Base-by-base conservation (phyloP, 352 stramenopile species). In the Peronosclerospora sorghi region DNA sequence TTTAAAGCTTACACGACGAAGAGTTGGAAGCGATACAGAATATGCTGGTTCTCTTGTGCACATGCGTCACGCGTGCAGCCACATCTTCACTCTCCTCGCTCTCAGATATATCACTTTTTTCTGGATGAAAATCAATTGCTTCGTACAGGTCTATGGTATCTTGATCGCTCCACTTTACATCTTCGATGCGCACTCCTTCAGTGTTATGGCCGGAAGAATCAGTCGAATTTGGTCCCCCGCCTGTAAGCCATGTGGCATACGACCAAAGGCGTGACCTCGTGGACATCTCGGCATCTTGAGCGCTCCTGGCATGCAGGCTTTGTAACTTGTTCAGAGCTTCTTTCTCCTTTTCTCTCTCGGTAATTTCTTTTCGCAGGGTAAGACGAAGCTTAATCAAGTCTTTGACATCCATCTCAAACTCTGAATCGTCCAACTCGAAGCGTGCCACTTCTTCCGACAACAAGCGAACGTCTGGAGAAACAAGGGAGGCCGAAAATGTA, bases 101-200 rank as follows among this genome's bases (percentile, higher is more conserved):
- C 34, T 58, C 49, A 15, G 45, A 45, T 32, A 29, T 9, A 21
- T 8, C 30, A 28, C 8, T 54, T 51, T 74, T 35, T 1, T 70
- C 60, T 0, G 80, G 80, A 45, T 87, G 60, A 30, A 84, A 92
- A 49, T 92, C 65, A 35, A 92, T 92, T 6, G 77, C 77, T n/a
- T 81, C 69, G 26, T 84, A 92, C 2, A 92, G 47, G 24, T 77
- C 62, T 38, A 86, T 81, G 5, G 71, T 86, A 38, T 92, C 80
- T 49, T 88, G 66, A n/a, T 92, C 75, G 45, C 73, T 90, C 77
- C 77, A 90, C 44, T 75, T 68, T 2, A 87, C 62, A 26, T 86
- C 73, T 32, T 74, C 62, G 23, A 62, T 51, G 26, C 51, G 37
- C 6, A 67, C 14, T 5, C 44, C 39, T 37, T 50, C 54, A 34